Evolutionary conservation across 768 basidiomycete species (phyloP), one percentile per base, ranked within the genome.

Genomic region (Fistulinella prunicolor): DNA sequence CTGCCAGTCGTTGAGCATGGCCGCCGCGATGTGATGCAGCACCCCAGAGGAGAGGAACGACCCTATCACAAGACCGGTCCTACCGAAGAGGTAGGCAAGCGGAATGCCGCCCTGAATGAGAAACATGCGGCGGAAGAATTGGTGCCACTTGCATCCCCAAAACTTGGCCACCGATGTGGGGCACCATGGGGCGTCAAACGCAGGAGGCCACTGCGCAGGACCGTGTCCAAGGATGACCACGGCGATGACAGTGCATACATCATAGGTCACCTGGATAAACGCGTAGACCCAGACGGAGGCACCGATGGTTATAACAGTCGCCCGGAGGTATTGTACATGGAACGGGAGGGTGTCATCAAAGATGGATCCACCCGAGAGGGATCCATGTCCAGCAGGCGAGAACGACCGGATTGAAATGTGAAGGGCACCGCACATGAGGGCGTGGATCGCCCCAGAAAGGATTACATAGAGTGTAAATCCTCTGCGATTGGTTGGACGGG

Each of bases 21-120:
- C 78, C 32, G 78, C 37, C 8, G 73, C 77, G 9, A 74, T 26
- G 47, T 78, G 67, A 51, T 88, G 86, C 7, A 82, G 56, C 3
- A 81, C 32, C 6, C 70, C 83, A 0, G 84, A 86, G 6, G 76
- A 59, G 13, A 78, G 51, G 58, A 85, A 86, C 3, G 73, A 70
- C 6, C 82, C 82, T 0, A 84, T 40, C 4, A 85, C 65, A 3
- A 67, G 65, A 3, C 78, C 81, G 0, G 57, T 44, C 7, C 75
- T 71, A 2, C 84, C 82, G 16, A 77, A 58, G 5, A 82, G 30
- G 23, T 62, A 54, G 8, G 59, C 59, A 12, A 65, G 41, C 2
- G 69, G 67, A 8, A 43, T 38, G 4, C 58, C 58, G 14, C 70
- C 73, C 17, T 66, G 45, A 12, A 57, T 28, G 35, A 70, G 40